Base-by-base conservation (phyloP, 2,329 filamentous ascomycete genomes). In the Sordariomycetes sp. region DNA sequence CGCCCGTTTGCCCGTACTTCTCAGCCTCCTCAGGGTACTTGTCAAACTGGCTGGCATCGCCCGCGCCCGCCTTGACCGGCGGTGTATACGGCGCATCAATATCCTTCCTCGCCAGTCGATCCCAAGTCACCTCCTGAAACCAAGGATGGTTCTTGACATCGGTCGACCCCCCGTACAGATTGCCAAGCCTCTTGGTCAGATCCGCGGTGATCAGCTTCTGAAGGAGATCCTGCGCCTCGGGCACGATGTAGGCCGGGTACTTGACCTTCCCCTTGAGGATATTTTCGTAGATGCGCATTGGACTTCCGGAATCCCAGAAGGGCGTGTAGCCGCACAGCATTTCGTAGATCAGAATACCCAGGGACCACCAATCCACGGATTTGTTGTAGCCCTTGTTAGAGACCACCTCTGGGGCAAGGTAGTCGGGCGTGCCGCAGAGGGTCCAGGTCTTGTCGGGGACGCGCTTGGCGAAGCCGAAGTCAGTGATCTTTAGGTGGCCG, bases 401-500 rank as follows among this genome's bases (percentile, higher is more conserved):
- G n/a, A 98, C 92, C 11, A 98, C 92, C 63, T 98, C 92, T 0
- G 92, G 92, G 1, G 92, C 92, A 23, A 98, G 75, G 56, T 98
- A 98, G 61, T 98, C 92, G 6, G 92, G 92, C 10, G 92, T 98
- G 40, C 92, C 92, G 55, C 92, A 98, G 27, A 98, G 72, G 18
- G 92, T 98, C 92, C 92, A 98, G 27, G 92, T 98, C 63, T 96
- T 96, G 69, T 98, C 92, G 12, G 88, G 88, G 18, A 98, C 92
- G 46, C 88, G 86, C 67, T 98, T 98, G 32, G 92, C 92, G 54
- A 98, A 98, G 3, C 92, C 92, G 62, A 98, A 98, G 66, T 98
- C 90, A 12, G 88, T 95, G 53, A 95, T 95, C 61, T 95, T 95
- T 43, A 95, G 70, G 58, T 95, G 90, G 15, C 88, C 90, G 56